These are phyloP conservation scores for Penicillium sp. DNA, from an alignment of 2,329 filamentous ascomycete species.

Conservation along the genomic window DNA sequence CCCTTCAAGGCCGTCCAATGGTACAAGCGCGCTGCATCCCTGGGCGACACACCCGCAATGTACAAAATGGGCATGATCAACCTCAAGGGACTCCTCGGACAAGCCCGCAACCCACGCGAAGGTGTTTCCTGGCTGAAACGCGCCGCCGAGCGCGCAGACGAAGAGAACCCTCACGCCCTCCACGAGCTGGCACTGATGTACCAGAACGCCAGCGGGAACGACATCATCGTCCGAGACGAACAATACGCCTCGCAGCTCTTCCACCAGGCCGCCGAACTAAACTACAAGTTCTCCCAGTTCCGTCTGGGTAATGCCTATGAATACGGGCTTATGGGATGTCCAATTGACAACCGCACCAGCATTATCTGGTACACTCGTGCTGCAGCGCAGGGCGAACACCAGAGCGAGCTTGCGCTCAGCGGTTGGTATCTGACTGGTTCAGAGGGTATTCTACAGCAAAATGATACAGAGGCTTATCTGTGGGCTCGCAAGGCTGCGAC, in stretches of 20 bases:
- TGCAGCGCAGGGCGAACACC: conserved; percentile 90
- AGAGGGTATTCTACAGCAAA: conserved; percentile 84
- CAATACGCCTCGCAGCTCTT: conserved; percentile 79
- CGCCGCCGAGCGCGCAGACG: conserved; percentile 82
- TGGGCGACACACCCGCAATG: conserved; percentile 92
- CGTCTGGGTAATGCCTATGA: conserved; percentile 85
- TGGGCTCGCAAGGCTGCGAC: conserved; percentile 94
- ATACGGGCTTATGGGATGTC: conserved; percentile 80
- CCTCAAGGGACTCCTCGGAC: conserved; percentile 89
- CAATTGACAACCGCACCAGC: conserved; percentile 77
- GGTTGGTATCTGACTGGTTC: conserved; percentile 96
- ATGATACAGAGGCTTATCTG: conserved; percentile 92
- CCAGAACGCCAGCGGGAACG: conserved; percentile 59
- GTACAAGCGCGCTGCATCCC: conserved; percentile 89
- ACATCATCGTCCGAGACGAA: conserved; percentile 78
- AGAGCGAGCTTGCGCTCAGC: conserved; percentile 79
- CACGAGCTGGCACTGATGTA: conserved; percentile 77
- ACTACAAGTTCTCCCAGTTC: conserved; percentile 95
- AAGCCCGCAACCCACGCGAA: conserved; percentile 78
- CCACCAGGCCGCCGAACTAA: conserved; percentile 79
- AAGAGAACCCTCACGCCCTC: conserved; percentile 89
- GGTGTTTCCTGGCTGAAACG: conserved; percentile 91
- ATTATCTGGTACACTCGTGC: conserved; percentile 95
- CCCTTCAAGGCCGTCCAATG: conserved; percentile 94
- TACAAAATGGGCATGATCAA: conserved; percentile 98